Evolutionary conservation across 2,329 filamentous ascomycete species (phyloP).

Genomic region (Cladosporium sp.): DNA sequence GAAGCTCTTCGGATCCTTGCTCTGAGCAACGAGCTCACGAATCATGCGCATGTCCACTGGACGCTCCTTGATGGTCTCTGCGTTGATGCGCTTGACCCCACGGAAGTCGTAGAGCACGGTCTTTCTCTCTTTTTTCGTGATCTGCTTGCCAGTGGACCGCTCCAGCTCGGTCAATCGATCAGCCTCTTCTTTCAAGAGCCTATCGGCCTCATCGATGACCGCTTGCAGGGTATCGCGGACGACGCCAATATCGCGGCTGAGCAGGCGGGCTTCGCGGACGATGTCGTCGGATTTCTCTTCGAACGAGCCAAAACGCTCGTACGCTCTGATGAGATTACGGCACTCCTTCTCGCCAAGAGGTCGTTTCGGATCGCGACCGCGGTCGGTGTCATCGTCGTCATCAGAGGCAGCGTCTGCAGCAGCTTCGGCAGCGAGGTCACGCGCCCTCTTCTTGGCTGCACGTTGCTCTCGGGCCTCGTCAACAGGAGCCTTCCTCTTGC

Average conservation of each 20-base stretch:
- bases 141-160: constrained; percentile 64
- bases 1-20: constrained; percentile 69
- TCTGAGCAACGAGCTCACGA: constrained; percentile 60
- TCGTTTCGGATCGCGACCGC: constrained; percentile 71
- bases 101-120: constrained; percentile 92
- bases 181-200: constrained; percentile 67
- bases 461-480: constrained; percentile 61
- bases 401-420: constrained; percentile 56
- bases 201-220: constrained; percentile 65
- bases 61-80: constrained; percentile 87
- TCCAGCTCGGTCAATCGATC: constrained; percentile 58
- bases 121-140: constrained; percentile 97
- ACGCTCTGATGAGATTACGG: constrained; percentile 82
- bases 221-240: constrained; percentile 70
- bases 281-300: constrained; percentile 85
- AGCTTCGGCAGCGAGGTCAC: constrained; percentile 56
- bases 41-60: constrained; percentile 83
- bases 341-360: constrained; percentile 89
- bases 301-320: constrained; percentile 84
- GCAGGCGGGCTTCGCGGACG: constrained; percentile 75
- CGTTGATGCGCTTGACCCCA: constrained; percentile 90
- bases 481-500: constrained; percentile 59
- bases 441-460: constrained; percentile 62
- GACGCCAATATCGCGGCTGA: constrained; percentile 74
- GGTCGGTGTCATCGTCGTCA: constrained; percentile 39